These are phyloP conservation scores for Ceratocystis colombiana DNA, from an alignment of 2,329 filamentous ascomycete species.

Conservation along the genomic window DNA sequence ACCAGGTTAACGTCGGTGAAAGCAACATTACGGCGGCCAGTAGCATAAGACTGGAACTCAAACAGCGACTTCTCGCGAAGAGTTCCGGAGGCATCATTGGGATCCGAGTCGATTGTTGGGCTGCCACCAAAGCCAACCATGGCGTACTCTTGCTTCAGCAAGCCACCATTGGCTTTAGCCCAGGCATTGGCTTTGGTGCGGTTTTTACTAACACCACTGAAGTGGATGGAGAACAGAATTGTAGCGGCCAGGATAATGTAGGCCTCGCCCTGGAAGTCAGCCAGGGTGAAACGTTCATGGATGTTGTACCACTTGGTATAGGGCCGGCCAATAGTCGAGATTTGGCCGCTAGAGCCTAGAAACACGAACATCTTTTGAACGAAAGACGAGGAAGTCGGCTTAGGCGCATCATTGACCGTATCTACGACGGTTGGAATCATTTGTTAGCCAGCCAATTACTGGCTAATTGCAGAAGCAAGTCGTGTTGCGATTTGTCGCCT, in stretches of 20 bases:
- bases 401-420: slow-evolving; percentile 7
- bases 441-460: not conserved
- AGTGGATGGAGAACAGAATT: slow-evolving; percentile 65
- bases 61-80: slow-evolving; percentile 80
- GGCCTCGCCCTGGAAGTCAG: slow-evolving; percentile 81
- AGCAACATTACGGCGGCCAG: slow-evolving; percentile 83
- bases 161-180: slow-evolving; percentile 62
- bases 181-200: slow-evolving; percentile 69
- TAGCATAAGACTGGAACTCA: slow-evolving; percentile 79
- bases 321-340: slow-evolving; percentile 45
- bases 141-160: slow-evolving; percentile 72
- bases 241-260: slow-evolving; percentile 66
- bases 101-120: slow-evolving; percentile 37
- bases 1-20: slow-evolving; percentile 79
- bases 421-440: not conserved
- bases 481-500: not conserved
- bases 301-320: slow-evolving; percentile 96
- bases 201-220: slow-evolving; percentile 73
- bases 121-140: slow-evolving; percentile 67
- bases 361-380: slow-evolving; percentile 16
- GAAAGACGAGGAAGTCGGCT: slow-evolving; percentile 20
- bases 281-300: slow-evolving; percentile 75
- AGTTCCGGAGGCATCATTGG: slow-evolving; percentile 37
- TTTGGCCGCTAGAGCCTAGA: slow-evolving; percentile 28
- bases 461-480: not conserved